Base-by-base conservation (phyloP, 2,329 filamentous ascomycete species). In the Septoria linicola region DNA sequence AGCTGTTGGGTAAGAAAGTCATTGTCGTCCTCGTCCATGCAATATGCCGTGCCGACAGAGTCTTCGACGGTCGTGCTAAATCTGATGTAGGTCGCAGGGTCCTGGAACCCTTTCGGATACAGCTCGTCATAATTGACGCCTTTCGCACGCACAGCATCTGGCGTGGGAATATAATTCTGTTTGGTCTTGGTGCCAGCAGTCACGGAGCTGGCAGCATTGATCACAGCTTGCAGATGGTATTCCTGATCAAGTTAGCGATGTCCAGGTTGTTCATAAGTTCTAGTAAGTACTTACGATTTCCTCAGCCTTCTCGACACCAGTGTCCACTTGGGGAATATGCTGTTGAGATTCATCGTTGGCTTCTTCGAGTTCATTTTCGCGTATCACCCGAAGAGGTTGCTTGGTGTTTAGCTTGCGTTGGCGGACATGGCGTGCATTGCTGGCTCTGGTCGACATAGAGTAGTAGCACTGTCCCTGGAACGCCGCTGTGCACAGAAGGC, bases 41-140 rank as follows among this genome's bases (percentile, higher is more conserved):
- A 90, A 83, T 99, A 99, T 63, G 85, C 82, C 68, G 86, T 88
- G 64, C 88, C 88, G 66, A 89, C 86, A 64, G 87, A 95, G 72
- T 99, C 93, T 73, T 99, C 93, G 55, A 99, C 92, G 2, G 93
- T 99, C 61, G 95, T 92, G 59, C 93, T 97, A 75, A 95, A 97
- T 59, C 92, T 89, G 69, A 99, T 96, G 73, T 97, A 97, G 55
- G 91, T 93, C 55, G 85, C 84, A 45, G 93, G 90, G 70, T 95
- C 87, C 65, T 84, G 81, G 73, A 92, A 96, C 51, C 78, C 76
- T 59, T 81, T 83, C 42, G 86, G 82, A 69, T 97, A 97, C 63
- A 96, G 81, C 65, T 86, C 82, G 72, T 95, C 89, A 84, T 96
- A 99, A 72, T 89, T 82, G 72, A 92, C 76, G 59, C 74, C 76